A percentile compares a stretch with the other conserved stretches of the same genome.
Evolutionary conservation across 2,329 filamentous ascomycete genomes (phyloP).

Genomic region (Zalaria sp.): DNA sequence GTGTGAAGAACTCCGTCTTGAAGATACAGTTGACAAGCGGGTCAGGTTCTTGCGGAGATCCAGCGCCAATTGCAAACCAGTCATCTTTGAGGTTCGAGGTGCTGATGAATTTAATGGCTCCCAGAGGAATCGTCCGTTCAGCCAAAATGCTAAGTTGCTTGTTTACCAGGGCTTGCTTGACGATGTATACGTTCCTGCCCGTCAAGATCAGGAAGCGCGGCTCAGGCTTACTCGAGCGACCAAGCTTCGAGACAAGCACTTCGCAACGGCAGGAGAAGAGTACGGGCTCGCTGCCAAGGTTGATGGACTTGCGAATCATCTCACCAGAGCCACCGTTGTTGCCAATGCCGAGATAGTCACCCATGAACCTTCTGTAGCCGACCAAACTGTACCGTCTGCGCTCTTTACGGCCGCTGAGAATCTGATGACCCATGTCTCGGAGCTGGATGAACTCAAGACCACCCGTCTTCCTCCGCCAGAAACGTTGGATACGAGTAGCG

Average conservation of each 20-base stretch:
- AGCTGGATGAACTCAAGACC: constrained; percentile 81
- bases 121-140: constrained; percentile 70
- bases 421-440: constrained; percentile 71
- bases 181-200: constrained; percentile 73
- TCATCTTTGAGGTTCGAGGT: constrained; percentile 76
- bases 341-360: constrained; percentile 85
- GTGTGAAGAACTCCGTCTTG: constrained; percentile 95
- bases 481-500: constrained; percentile 83
- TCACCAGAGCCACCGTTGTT: constrained; percentile 68
- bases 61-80: constrained; percentile 88
- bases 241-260: constrained; percentile 84
- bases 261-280: constrained; percentile 89
- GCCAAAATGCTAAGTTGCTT: constrained; percentile 67
- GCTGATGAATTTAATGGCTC: constrained; percentile 78
- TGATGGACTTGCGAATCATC: constrained; percentile 61
- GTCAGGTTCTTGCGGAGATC: constrained; percentile 83
- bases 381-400: constrained; percentile 80
- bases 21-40: constrained; percentile 87
- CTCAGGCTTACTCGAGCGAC: constrained; percentile 85
- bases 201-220: constrained; percentile 77
- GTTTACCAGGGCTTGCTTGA: constrained; percentile 72
- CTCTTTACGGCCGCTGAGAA: constrained; percentile 79
- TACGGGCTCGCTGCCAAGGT: constrained; percentile 54
- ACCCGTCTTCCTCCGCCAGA: constrained; percentile 87
- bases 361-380: constrained; percentile 81